These are phyloP conservation scores for Artemisia tridentata DNA, from an alignment of 129 eudicot species.

Conservation along the genomic window DNA sequence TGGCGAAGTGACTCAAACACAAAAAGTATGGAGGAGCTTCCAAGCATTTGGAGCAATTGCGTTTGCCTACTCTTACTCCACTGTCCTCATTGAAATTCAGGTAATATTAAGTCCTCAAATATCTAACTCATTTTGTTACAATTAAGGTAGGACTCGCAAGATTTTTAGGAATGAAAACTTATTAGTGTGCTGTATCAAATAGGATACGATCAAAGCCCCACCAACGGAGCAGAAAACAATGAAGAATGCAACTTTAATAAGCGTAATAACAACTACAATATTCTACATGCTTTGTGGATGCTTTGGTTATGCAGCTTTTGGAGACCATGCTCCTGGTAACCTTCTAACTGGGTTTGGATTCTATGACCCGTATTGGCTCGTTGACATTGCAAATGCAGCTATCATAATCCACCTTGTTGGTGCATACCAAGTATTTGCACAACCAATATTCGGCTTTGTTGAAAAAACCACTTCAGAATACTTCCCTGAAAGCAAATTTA, in stretches of 20 bases:
- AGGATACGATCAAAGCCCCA: slow-evolving; percentile 63
- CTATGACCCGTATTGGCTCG: slow-evolving; percentile 61
- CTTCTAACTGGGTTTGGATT: slow-evolving; percentile 72
- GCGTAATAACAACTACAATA: slow-evolving; percentile 44
- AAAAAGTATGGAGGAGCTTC: slow-evolving; percentile 60
- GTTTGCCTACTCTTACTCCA: slow-evolving; percentile 60
- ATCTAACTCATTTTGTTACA: too few relatives aligned
- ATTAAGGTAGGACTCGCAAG: too few relatives aligned
- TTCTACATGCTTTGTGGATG: slow-evolving; percentile 77
- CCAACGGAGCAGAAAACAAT: slow-evolving; percentile 55
- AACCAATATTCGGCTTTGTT: slow-evolving; percentile 56
- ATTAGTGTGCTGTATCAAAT: background rate
- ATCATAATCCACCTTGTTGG: slow-evolving; percentile 70
- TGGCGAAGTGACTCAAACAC: slow-evolving; percentile 49
- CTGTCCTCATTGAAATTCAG: slow-evolving; percentile 58
- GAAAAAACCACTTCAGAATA: slow-evolving; percentile 36
- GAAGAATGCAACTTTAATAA: slow-evolving; percentile 54
- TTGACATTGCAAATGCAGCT: slow-evolving; percentile 66
- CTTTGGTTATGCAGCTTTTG: slow-evolving; percentile 67
- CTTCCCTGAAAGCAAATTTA: slow-evolving; percentile 44
- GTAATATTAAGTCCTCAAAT: background rate
- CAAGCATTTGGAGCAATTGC: slow-evolving; percentile 69
- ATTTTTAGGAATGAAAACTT: background rate
- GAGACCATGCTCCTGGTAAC: slow-evolving; percentile 68
- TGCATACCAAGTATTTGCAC: slow-evolving; percentile 70